Evolutionary conservation across 2,329 filamentous ascomycete genomes (phyloP).

Genomic region (Aspergillus piperis): DNA sequence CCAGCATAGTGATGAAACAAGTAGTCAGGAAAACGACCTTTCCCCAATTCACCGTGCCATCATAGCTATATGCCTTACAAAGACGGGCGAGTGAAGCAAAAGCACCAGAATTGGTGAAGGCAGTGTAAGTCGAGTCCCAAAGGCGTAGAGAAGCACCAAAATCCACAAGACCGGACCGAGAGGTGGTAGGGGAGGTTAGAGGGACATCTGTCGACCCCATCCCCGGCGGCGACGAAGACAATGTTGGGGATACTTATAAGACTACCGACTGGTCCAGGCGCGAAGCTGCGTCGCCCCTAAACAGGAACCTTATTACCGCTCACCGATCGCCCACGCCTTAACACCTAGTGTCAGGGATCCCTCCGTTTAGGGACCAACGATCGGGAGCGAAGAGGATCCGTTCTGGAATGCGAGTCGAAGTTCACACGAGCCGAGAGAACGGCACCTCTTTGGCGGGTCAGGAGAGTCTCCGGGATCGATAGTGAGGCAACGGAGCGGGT

Average conservation of each 20-base stretch:
- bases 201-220: constrained; percentile 19
- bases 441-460: constrained; percentile 24
- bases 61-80: constrained; percentile 23
- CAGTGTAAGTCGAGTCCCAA: constrained; percentile 23
- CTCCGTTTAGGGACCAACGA: constrained; percentile 8
- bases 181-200: constrained; percentile 7
- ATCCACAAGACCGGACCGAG: constrained; percentile 11
- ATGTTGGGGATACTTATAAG: constrained; percentile 17
- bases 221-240: constrained; percentile 5
- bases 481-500: constrained; percentile 26
- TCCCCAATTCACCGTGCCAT: constrained; percentile 34
- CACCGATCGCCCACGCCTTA: constrained; percentile 13
- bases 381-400: constrained; percentile 17
- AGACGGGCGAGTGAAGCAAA: constrained; percentile 22
- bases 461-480: constrained; percentile 10
- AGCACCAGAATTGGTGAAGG: constrained; percentile 22
- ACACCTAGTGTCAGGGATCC: constrained; percentile 9
- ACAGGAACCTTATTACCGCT: constrained; percentile 10
- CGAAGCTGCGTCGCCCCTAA: constrained; percentile 12
- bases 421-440: constrained; percentile 22
- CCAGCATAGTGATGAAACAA: constrained; percentile 38
- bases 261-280: constrained; percentile 12
- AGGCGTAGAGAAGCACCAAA: constrained; percentile 18
- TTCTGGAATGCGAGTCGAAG: constrained; percentile 27
- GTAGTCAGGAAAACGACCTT: constrained; percentile 35